Evolutionary conservation across 768 basidiomycete genomes (phyloP).

Genomic region (Suillus cothurnatus): DNA sequence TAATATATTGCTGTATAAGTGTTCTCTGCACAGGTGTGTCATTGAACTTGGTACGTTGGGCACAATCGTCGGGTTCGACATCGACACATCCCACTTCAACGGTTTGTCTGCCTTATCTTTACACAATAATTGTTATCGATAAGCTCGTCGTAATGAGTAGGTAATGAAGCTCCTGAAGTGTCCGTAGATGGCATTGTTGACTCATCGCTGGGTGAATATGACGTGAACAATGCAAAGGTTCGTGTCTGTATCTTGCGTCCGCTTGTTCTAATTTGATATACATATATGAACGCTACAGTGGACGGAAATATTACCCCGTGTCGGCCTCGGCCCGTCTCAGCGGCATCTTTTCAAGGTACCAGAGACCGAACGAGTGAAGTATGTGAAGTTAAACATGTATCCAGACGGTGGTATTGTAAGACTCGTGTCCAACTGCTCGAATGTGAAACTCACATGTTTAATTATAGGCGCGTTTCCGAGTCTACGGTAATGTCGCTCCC

Average conservation of each 20-base stretch:
- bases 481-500: constrained; percentile 79
- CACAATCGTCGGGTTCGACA: constrained; percentile 77
- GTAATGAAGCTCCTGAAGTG: constrained; percentile 84
- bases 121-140: constrained; percentile 4
- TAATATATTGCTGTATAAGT: neutral
- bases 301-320: constrained; percentile 76
- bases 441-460: constrained; percentile 27
- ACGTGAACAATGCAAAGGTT: constrained; percentile 55
- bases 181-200: constrained; percentile 67
- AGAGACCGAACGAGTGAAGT: constrained; percentile 55
- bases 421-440: no score
- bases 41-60: constrained; percentile 84
- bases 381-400: constrained; percentile 92
- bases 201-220: constrained; percentile 44
- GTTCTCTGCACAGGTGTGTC: constrained; percentile 66
- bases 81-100: constrained; percentile 95
- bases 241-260: constrained; percentile 21
- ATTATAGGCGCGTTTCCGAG: constrained; percentile 84
- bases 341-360: constrained; percentile 85
- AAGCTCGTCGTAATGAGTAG: constrained; percentile 37
- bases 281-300: constrained; percentile 63
- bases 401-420: constrained; percentile 95
- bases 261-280: constrained; percentile 3
- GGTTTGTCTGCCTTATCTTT: constrained; percentile 46
- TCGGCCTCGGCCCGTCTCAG: constrained; percentile 79